These are phyloP conservation scores for Eurotiales sp. DNA, from an alignment of 2,329 filamentous ascomycete genomes.

Conservation along the genomic window DNA sequence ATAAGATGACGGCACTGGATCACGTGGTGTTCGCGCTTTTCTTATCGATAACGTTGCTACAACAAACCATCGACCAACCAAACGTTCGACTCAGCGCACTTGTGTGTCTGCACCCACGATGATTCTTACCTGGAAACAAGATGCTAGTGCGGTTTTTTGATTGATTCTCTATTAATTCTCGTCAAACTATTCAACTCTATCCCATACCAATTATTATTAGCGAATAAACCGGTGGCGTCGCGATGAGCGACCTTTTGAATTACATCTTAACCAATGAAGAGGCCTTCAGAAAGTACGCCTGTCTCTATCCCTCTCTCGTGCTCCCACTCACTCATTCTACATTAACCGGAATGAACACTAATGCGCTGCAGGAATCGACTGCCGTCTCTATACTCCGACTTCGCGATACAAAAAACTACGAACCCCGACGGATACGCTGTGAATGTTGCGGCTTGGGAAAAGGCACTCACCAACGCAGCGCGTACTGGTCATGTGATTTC, in stretches of 20 bases:
- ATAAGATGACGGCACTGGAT: too few species aligned
- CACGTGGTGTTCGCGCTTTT: constrained; percentile 19
- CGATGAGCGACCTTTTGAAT: constrained; percentile 59
- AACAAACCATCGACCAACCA: constrained; percentile 1
- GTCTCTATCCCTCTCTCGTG: constrained; percentile 12
- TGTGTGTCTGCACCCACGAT: neutral
- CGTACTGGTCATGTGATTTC: constrained; percentile 58
- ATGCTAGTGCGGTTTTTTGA: neutral
- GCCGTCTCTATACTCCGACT: constrained; percentile 85
- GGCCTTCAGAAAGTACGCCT: constrained; percentile 55
- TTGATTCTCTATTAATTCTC: too few species aligned
- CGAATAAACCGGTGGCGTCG: neutral
- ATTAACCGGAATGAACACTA: neutral
- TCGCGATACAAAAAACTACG: constrained; percentile 65
- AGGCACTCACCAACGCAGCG: constrained; percentile 66
- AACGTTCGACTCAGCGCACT: neutral
- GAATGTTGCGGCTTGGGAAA: constrained; percentile 75
- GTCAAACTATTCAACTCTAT: neutral
- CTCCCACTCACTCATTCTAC: neutral
- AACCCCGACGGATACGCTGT: constrained; percentile 84
- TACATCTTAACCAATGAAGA: constrained; percentile 61
- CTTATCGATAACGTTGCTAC: constrained; percentile 27
- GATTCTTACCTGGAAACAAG: neutral
- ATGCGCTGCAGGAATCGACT: constrained; percentile 59
- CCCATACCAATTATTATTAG: neutral